phyloP scores from a whole-genome alignment of 805 yeast genomes.

The Candida vaughaniae region DNA sequence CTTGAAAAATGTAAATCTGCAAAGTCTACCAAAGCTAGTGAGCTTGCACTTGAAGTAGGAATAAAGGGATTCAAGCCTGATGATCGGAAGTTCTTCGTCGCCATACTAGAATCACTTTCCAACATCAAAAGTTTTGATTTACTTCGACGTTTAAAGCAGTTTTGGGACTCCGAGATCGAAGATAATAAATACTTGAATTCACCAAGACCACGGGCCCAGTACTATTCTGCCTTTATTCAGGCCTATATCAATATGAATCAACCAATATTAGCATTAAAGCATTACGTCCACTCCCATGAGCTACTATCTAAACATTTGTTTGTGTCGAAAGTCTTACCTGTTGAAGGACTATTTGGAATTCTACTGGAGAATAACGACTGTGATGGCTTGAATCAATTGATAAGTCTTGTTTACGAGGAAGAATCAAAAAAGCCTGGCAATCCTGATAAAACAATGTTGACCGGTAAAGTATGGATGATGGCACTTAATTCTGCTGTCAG shows the following conservation, averaged over 20 bases:
- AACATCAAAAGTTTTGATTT: neutral
- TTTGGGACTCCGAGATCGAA: constrained; percentile 4
- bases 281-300: constrained; percentile 3
- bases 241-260: constrained; percentile 25
- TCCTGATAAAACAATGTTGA: constrained; percentile 1
- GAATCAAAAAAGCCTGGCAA: constrained; percentile 1
- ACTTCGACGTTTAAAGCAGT: constrained; percentile 3
- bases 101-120: neutral
- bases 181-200: neutral
- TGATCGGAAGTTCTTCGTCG: neutral
- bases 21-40: neutral
- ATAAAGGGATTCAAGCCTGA: neutral
- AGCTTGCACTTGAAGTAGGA: neutral
- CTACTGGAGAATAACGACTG: constrained; percentile 22
- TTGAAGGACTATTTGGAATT: constrained; percentile 15
- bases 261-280: constrained; percentile 18
- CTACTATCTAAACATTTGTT: neutral
- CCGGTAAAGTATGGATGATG: constrained; percentile 19
- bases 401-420: constrained; percentile 11
- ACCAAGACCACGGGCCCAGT: constrained; percentile 10
- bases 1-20: neutral
- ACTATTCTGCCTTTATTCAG: constrained; percentile 23
- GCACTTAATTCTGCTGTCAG: constrained; percentile 23
- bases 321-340: constrained; percentile 16
- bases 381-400: constrained; percentile 17